Evolutionary conservation across 768 basidiomycete species (phyloP).

Genomic region (Rhodotorula toruloides): DNA sequence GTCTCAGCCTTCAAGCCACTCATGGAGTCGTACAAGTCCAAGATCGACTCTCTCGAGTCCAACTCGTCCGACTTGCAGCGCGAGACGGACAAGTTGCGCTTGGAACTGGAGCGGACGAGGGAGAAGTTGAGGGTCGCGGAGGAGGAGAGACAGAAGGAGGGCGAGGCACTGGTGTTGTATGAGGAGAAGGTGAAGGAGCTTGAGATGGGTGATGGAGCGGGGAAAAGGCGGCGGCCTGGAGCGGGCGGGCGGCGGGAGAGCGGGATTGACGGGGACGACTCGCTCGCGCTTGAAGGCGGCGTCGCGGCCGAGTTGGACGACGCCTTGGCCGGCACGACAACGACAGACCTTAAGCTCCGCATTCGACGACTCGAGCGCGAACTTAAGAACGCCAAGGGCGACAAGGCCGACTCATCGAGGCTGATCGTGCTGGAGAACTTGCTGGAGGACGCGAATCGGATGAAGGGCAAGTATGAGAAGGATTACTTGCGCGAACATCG

Average conservation of each 20-base stretch:
- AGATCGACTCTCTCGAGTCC: slow-evolving; percentile 72
- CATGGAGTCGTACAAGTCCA: slow-evolving; percentile 85
- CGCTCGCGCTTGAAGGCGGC: slow-evolving; percentile 52
- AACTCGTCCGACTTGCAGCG: slow-evolving; percentile 63
- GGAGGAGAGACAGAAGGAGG: slow-evolving; percentile 70
- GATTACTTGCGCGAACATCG: slow-evolving; percentile 81
- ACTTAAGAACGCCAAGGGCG: slow-evolving; percentile 65
- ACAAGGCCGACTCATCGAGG: slow-evolving; percentile 69
- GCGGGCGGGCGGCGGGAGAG: slow-evolving; percentile 44
- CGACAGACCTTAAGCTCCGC: slow-evolving; percentile 86
- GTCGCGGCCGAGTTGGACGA: slow-evolving; percentile 83
- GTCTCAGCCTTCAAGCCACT: slow-evolving; percentile 78
- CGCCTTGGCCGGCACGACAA: slow-evolving; percentile 73
- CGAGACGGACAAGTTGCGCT: slow-evolving; percentile 66
- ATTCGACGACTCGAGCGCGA: slow-evolving; percentile 76
- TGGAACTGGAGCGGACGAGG: slow-evolving; percentile 73
- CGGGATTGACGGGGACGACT: slow-evolving; percentile 50
- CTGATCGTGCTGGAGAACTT: slow-evolving; percentile 83
- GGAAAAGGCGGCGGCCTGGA: slow-evolving; percentile 54
- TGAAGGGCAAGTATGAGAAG: slow-evolving; percentile 80
- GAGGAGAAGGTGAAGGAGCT: slow-evolving; percentile 86
- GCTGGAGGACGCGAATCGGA: slow-evolving; percentile 80
- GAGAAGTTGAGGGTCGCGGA: slow-evolving; percentile 56
- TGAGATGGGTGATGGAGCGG: slow-evolving; percentile 54
- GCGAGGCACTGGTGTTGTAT: slow-evolving; percentile 77